Evolutionary conservation across 1,284 basidiomycete genomes (phyloP).

Genomic region (Porogramme epimiltina): DNA sequence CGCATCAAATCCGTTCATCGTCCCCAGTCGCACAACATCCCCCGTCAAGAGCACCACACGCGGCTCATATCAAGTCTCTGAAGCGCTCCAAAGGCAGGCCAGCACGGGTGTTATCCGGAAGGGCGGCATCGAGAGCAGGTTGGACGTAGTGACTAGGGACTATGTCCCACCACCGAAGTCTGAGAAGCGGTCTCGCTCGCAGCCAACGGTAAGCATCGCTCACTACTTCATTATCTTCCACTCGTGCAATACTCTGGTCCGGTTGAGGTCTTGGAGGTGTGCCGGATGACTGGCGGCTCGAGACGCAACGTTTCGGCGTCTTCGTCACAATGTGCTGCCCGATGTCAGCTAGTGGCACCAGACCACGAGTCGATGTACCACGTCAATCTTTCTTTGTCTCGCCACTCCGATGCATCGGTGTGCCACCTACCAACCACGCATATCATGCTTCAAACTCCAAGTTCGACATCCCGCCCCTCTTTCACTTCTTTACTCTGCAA

Average conservation of each 20-base stretch:
- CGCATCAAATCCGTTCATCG: conserved; percentile 64
- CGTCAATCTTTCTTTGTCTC: too few species aligned
- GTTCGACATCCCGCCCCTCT: too few species aligned
- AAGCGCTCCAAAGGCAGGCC: conserved; percentile 61
- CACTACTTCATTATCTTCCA: not conserved
- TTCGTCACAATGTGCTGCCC: too few species aligned
- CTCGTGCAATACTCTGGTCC: too few species aligned
- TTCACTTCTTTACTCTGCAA: not conserved
- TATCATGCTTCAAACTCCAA: not conserved
- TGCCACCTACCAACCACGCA: too few species aligned
- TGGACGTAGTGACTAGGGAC: conserved; percentile 70
- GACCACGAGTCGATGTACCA: too few species aligned
- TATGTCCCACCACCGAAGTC: conserved; percentile 52
- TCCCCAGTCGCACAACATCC: conserved; percentile 53
- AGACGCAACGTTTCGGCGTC: too few species aligned
- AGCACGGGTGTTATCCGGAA: conserved; percentile 68
- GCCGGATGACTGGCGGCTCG: too few species aligned
- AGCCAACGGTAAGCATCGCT: conserved; percentile 49
- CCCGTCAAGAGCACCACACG: conserved; percentile 62
- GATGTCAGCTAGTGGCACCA: too few species aligned
- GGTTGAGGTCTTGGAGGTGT: too few species aligned
- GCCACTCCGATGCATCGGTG: too few species aligned
- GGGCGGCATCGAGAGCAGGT: conserved; percentile 73
- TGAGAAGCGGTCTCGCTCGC: conserved; percentile 75
- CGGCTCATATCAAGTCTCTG: conserved; percentile 49